Evolutionary conservation across 495 filamentous ascomycete species (phyloP), one percentile per base, ranked within the genome.

Genomic region (Penicillium egyptiacum): DNA sequence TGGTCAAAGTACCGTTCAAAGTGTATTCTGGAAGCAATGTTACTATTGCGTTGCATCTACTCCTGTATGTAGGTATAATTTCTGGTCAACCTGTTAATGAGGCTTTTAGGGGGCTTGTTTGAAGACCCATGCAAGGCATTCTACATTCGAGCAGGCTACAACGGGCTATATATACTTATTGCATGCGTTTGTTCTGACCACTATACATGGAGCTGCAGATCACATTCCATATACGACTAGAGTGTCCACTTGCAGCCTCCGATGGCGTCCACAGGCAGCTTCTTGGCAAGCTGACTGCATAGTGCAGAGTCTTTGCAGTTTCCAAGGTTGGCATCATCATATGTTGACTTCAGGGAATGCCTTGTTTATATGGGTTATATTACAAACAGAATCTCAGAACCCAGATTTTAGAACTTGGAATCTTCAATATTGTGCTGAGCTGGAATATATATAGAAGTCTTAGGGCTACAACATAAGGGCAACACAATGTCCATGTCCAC

Each of bases 1-100:
- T 67, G 61, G 61, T 64, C 58, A 55, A 51, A 60, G 58, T 55
- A 58, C 55, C 40, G 46, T 50, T 52, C 50, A 55, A 56, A 48
- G 35, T 49, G 49, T 41, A 57, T 48, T 43, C 37, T 46, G 22
- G 50, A 35, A 48, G 54, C 33, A 51, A 58, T 61, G 46, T 53
- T 42, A 64, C 42, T 44, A 53, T 42, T 55, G 51, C 47, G 42
- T 56, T 39, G 19, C 26, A 23, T 39, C 23, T 47, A 17, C 22
- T 30, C 23, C 16, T 9, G 20, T 20, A 28, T 35, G 28, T 20
- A 49, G 14, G 14, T 28, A 17, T 47, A 12, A 26, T n/a, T 26
- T 17, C 16, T 26, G 1, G 9, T 10, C 23, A 12, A 42, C 10
- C 12, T 42, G 19, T 17, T n/a, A 8, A 16, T 47, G 16, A 7